These are phyloP conservation scores for Rosa hybrid DNA, from an alignment of 331 rosid genomes.

Conservation along the genomic window DNA sequence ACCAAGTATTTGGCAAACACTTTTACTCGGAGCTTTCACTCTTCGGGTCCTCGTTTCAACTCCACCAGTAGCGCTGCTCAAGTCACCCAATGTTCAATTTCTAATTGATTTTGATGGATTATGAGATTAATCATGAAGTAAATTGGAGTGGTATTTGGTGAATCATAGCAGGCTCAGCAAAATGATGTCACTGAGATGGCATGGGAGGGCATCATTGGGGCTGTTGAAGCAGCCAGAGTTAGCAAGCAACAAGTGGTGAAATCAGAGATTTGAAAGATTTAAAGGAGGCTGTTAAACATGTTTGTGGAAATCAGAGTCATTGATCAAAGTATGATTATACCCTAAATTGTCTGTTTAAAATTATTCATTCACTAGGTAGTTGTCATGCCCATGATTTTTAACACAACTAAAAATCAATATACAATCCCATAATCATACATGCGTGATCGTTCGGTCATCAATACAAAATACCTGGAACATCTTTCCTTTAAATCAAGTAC, in stretches of 20 bases:
- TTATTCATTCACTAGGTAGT: neutral
- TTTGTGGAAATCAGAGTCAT: constrained; percentile 94
- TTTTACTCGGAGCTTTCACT: constrained; percentile 55
- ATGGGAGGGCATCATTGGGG: constrained; percentile 89
- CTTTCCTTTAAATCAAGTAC: no score
- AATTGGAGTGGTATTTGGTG: neutral
- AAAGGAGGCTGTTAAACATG: constrained; percentile 82
- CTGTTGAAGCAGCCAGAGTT: constrained; percentile 75
- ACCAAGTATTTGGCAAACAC: constrained; percentile 44
- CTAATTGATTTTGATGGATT: neutral
- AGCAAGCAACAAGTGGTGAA: constrained; percentile 90
- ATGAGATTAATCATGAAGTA: neutral
- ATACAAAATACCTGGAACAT: no score
- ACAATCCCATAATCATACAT: no score
- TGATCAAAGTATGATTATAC: constrained; percentile 69
- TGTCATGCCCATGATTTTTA: no score
- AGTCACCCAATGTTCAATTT: constrained; percentile 32
- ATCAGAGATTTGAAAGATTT: constrained; percentile 75
- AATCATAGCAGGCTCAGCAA: constrained; percentile 50
- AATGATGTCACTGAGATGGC: constrained; percentile 95
- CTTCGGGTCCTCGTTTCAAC: constrained; percentile 47
- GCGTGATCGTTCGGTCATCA: no score
- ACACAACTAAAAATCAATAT: no score
- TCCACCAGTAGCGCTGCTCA: constrained; percentile 50
- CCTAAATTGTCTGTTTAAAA: neutral